Conservation (phyloP, 2,329 filamentous ascomycete species). For the Cordyceps sp. region DNA sequence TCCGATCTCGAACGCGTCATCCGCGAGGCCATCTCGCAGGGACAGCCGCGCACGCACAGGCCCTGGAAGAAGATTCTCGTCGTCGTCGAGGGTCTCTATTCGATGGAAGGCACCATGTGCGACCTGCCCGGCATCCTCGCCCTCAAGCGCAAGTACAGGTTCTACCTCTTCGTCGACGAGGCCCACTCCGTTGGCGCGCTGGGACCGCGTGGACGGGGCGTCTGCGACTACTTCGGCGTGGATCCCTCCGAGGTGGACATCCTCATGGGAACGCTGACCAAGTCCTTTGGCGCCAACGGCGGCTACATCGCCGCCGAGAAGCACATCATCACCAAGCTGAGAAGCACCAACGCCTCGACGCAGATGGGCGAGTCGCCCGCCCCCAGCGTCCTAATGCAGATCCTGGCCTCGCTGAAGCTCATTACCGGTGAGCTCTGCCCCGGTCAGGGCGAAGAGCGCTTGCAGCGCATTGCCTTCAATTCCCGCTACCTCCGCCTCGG, state of each 20-base stretch:
- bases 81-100: conserved; percentile 92
- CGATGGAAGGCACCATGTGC: conserved; percentile 98
- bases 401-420: conserved; percentile 68
- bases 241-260: conserved; percentile 81
- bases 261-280: conserved; percentile 95
- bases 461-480: conserved; percentile 95
- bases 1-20: conserved; percentile 68
- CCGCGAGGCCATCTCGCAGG: conserved; percentile 86
- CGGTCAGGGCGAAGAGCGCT: conserved; percentile 85
- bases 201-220: conserved; percentile 73
- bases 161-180: conserved; percentile 88
- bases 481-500: conserved; percentile 94
- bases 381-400: conserved; percentile 81
- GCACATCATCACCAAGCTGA: conserved; percentile 80
- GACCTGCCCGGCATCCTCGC: conserved; percentile 80
- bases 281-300: conserved; percentile 95
- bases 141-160: conserved; percentile 94
- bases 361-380: conserved; percentile 77
- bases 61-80: conserved; percentile 99
- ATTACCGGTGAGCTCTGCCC: conserved; percentile 79
- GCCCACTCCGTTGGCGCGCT: conserved; percentile 91
- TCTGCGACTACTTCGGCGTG: conserved; percentile 94
- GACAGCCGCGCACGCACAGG: conserved; percentile 92
- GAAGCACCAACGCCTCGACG: conserved; percentile 70
- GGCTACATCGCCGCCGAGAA: conserved; percentile 88